Percentiles rank a stretch among this genome's conserved stretches.
Conservation (phyloP, 148 eudicot species). For the Vaccinium darrowii region DNA sequence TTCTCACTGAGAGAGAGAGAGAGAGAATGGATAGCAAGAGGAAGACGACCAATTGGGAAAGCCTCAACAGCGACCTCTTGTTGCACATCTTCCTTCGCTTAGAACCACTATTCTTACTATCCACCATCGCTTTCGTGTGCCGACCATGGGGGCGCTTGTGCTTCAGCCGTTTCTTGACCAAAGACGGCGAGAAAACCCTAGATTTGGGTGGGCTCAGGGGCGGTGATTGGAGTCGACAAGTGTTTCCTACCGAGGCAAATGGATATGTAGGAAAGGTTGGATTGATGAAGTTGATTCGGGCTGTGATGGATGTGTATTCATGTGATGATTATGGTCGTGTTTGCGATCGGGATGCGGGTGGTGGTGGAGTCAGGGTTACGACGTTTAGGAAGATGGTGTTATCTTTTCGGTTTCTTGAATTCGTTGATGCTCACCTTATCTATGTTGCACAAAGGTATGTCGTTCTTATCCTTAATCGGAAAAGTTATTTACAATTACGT, state of each 20-base stretch:
- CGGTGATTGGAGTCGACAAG: neutral
- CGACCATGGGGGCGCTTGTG: neutral
- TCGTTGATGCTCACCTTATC: neutral
- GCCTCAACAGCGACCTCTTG: neutral
- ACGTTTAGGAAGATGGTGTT: neutral
- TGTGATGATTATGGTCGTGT: neutral
- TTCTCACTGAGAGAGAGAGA: neutral
- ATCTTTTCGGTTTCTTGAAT: neutral
- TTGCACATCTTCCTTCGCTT: neutral
- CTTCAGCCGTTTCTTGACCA: neutral
- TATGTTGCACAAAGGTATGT: neutral
- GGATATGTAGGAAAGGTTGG: neutral
- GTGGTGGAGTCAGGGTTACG: neutral
- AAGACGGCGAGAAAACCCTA: neutral
- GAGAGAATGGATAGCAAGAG: neutral
- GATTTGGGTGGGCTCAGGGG: neutral
- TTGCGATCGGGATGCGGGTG: neutral
- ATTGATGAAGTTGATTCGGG: neutral
- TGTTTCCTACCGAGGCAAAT: neutral
- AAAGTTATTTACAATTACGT: neutral
- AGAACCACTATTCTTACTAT: neutral
- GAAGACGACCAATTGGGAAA: neutral
- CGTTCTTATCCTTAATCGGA: neutral
- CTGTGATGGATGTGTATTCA: neutral
- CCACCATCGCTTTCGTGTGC: constrained; percentile 4